Evolutionary conservation across 2,329 filamentous ascomycete genomes (phyloP).

Genomic region (Arthrobotrys conoides): DNA sequence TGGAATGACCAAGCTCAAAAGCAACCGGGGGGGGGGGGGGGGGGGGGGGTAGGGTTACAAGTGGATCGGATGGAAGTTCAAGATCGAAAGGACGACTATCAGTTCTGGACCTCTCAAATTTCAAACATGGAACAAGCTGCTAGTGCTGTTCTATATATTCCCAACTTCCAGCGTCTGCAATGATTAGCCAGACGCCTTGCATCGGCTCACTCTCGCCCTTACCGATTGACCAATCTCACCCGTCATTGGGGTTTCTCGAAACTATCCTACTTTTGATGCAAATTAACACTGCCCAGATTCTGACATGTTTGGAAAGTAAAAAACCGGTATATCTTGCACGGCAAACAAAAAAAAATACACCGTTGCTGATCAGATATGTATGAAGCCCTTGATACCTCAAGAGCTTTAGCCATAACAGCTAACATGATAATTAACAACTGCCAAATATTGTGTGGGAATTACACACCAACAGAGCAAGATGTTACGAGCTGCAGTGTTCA

Average conservation of each 20-base stretch:
- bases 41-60: slow-evolving; percentile 7
- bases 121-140: slow-evolving; percentile 33
- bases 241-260: slow-evolving; percentile 21
- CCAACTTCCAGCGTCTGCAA: slow-evolving; percentile 43
- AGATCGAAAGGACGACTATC: slow-evolving; percentile 37
- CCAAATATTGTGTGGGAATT: slow-evolving; percentile 30
- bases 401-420: slow-evolving; percentile 55
- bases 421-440: neutral
- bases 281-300: slow-evolving; percentile 40
- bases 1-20: slow-evolving; percentile 10
- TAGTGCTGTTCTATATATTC: slow-evolving; percentile 51
- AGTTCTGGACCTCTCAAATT: slow-evolving; percentile 37
- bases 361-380: slow-evolving; percentile 27
- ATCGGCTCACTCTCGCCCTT: slow-evolving; percentile 28
- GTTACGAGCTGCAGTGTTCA: slow-evolving; percentile 47
- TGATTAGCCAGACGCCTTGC: slow-evolving; percentile 47
- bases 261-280: slow-evolving; percentile 22
- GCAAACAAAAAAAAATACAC: slow-evolving; percentile 7
- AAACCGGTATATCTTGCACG: neutral
- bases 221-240: slow-evolving; percentile 29
- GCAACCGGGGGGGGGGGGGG: too few relatives aligned
- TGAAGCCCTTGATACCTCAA: slow-evolving; percentile 49
- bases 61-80: slow-evolving; percentile 41
- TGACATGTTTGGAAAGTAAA: slow-evolving; percentile 37
- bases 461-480: slow-evolving; percentile 22